Conservation (phyloP, 441 rosid species). For the Adansonia madagascariensis region DNA sequence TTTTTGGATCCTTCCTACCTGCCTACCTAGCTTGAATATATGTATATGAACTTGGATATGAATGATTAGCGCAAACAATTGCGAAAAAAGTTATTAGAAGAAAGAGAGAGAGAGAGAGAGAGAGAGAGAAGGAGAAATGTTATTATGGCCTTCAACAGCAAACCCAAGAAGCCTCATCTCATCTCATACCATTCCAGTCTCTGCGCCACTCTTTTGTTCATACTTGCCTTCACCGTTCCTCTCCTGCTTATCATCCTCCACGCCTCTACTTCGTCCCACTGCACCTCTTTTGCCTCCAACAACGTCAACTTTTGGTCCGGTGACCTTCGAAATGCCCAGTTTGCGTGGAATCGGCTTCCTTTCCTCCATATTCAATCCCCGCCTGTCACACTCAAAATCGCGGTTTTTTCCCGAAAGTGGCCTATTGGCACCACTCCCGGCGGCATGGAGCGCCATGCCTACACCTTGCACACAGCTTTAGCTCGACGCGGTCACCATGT, state of each 20-base stretch:
- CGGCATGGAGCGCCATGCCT: slow-evolving; percentile 96
- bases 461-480: slow-evolving; percentile 72
- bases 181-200: slow-evolving; percentile 39
- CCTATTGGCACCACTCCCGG: slow-evolving; percentile 74
- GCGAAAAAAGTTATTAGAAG: not conserved
- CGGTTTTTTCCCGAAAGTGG: slow-evolving; percentile 93
- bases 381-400: slow-evolving; percentile 52
- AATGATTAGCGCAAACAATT: too few relatives aligned
- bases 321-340: slow-evolving; percentile 57
- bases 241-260: slow-evolving; percentile 82
- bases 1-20: not conserved
- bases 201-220: slow-evolving; percentile 66
- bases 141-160: slow-evolving; percentile 58
- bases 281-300: slow-evolving; percentile 42
- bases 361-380: slow-evolving; percentile 38
- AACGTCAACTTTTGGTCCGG: slow-evolving; percentile 63
- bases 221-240: slow-evolving; percentile 76
- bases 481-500: slow-evolving; percentile 79
- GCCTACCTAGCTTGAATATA: not conserved
- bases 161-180: slow-evolving; percentile 51
- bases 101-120: not conserved
- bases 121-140: not conserved
- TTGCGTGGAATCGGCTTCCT: slow-evolving; percentile 76
- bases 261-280: slow-evolving; percentile 43
- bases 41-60: not conserved